These are phyloP conservation scores for Claviceps lovelessii DNA, from an alignment of 2,329 filamentous ascomycete species.

Conservation along the genomic window DNA sequence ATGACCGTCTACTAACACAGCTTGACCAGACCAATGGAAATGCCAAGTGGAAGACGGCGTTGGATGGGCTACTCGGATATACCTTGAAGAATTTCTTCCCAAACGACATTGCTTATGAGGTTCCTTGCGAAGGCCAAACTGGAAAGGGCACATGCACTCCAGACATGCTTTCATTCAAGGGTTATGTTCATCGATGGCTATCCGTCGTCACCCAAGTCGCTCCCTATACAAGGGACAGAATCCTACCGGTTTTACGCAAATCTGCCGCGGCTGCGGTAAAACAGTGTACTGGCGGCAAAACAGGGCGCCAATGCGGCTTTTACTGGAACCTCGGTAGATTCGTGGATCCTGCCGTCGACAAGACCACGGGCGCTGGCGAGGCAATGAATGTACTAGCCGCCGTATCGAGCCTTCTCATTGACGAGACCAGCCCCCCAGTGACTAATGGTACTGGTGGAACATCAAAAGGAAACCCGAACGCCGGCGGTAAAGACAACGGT, in stretches of 20 bases:
- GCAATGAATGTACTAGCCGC: constrained; percentile 43
- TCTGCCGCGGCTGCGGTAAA: constrained; percentile 46
- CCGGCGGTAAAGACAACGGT: constrained; percentile 21
- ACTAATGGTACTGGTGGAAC: constrained; percentile 37
- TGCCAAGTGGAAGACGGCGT: constrained; percentile 38
- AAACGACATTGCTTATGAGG: constrained; percentile 47
- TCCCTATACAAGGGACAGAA: constrained; percentile 38
- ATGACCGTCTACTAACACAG: constrained; percentile 7
- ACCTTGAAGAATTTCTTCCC: constrained; percentile 39
- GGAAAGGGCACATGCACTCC: constrained; percentile 43
- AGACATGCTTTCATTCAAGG: constrained; percentile 63
- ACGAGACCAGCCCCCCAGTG: constrained; percentile 24
- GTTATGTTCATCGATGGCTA: constrained; percentile 53
- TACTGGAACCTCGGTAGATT: constrained; percentile 40
- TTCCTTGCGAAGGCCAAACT: constrained; percentile 49
- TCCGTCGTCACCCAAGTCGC: constrained; percentile 46
- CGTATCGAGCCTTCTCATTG: constrained; percentile 35
- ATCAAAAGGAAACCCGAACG: constrained; percentile 26
- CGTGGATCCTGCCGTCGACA: constrained; percentile 32
- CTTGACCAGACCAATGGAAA: constrained; percentile 33
- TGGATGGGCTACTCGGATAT: constrained; percentile 40
- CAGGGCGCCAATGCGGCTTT: constrained; percentile 48
- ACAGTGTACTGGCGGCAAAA: constrained; percentile 45
- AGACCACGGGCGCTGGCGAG: constrained; percentile 43
- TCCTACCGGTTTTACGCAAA: constrained; percentile 42